Evolutionary conservation across 305 asterid species (phyloP).

Genomic region (Caryopteris hybrid): DNA sequence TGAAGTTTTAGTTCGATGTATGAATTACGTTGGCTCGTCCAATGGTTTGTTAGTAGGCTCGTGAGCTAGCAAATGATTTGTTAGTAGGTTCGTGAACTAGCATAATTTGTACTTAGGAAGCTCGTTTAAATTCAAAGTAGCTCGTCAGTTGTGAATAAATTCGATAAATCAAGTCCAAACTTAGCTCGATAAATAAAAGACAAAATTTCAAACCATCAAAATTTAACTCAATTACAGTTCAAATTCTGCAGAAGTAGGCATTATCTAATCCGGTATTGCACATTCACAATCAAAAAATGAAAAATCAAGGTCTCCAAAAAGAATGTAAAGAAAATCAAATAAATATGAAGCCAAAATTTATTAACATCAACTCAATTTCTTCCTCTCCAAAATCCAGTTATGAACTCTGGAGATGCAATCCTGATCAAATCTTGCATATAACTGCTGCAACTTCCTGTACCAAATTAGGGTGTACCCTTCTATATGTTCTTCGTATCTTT

Average conservation of each 20-base stretch:
- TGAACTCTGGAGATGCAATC: slow-evolving; percentile 35
- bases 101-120: too few relatives aligned
- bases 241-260: neutral
- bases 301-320: neutral
- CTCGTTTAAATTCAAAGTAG: too few relatives aligned
- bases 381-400: slow-evolving; percentile 52
- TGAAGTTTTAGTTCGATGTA: too few relatives aligned
- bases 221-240: neutral
- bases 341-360: neutral
- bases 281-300: neutral
- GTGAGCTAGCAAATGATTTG: neutral
- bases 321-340: neutral
- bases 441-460: slow-evolving; percentile 35
- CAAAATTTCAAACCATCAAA: too few relatives aligned
- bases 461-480: slow-evolving; percentile 30
- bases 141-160: too few relatives aligned
- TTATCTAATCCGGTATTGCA: neutral
- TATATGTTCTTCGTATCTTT: slow-evolving; percentile 53
- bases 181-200: too few relatives aligned
- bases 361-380: slow-evolving; percentile 54
- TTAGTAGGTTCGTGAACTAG: too few relatives aligned
- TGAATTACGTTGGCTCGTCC: too few relatives aligned
- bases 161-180: too few relatives aligned
- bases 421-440: slow-evolving; percentile 42
- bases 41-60: too few relatives aligned